Conservation (phyloP, 2,329 filamentous ascomycete genomes). For the Venturia oleaginea region DNA sequence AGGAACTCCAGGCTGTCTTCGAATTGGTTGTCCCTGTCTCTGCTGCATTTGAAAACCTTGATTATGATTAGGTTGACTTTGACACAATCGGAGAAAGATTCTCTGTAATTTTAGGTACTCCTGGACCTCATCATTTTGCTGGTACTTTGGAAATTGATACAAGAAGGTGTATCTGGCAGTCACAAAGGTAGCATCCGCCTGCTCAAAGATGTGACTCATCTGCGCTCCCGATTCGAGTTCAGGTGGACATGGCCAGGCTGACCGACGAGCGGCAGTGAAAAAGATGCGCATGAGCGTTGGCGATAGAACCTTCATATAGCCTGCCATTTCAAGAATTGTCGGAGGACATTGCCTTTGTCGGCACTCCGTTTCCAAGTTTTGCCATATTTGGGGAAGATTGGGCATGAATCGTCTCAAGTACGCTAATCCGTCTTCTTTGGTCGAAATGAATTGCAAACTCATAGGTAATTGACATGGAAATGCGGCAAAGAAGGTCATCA, state of each 20-base stretch:
- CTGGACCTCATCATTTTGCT: background rate
- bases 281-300: slow-evolving; percentile 8
- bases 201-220: background rate
- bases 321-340: slow-evolving; percentile 1
- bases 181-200: background rate
- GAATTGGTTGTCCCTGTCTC: background rate
- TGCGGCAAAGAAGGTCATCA: slow-evolving; percentile 6
- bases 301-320: background rate
- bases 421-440: background rate
- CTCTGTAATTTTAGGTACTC: background rate
- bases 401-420: background rate
- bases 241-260: background rate
- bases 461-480: slow-evolving; percentile 4
- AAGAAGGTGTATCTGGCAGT: background rate
- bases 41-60: background rate
- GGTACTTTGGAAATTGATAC: background rate
- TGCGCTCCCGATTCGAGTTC: background rate
- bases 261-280: slow-evolving; percentile 5
- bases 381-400: background rate
- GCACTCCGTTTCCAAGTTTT: background rate
- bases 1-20: background rate
- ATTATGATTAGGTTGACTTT: background rate
- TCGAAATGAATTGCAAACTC: background rate
- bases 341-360: slow-evolving; percentile 5
- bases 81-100: background rate